Evolutionary conservation across 257 asterid genomes (phyloP), one percentile per base, ranked within the genome.

Genomic region (Parsonsia alboflavescens): DNA sequence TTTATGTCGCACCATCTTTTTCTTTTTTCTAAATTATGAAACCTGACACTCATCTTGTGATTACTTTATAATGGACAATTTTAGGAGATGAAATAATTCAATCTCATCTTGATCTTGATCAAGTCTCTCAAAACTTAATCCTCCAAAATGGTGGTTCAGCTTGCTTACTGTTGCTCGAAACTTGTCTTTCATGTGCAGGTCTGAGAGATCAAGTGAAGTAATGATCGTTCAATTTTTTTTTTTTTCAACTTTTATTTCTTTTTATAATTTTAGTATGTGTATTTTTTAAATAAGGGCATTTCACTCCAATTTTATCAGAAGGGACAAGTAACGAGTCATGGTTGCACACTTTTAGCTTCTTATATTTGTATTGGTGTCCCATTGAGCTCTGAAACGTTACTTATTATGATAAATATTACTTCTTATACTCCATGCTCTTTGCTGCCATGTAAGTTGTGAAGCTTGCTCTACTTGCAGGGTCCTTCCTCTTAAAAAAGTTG

Each of bases 401-500:
- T 52, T 52, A n/a, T 33, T 8, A 41, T 63, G 68, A 39, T 7
- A 6, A 36, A 17, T 64, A 28, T 24, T 26, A 63, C 22, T 33
- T 33, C 39, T 33, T 33, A 33, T 33, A 42, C 30, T 21, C 6
- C 50, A n/a, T 17, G 17, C 70, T 65, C 17, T 65, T 65, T 21
- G 33, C 46, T 36, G 46, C 76, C 26, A 49, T 50, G 62, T 80
- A 19, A 72, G 71, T 72, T 80, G 71, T 79, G 71, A 62, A 30
- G 73, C 75, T 57, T 59, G 76, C 44, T 63, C 66, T 82, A 30
- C 48, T 71, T 86, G 80, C 90, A 94, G 97, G 89, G 88, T 92
- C 75, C 73, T 82, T 77, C 87, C 85, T 72, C 87, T 90, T 77
- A 92, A 84, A 77, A 88, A 86, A 83, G 89, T 88, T 71, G 93